Evolutionary conservation across 345 rosid genomes (phyloP).

Genomic region (Bruguiera gymnorhiza): DNA sequence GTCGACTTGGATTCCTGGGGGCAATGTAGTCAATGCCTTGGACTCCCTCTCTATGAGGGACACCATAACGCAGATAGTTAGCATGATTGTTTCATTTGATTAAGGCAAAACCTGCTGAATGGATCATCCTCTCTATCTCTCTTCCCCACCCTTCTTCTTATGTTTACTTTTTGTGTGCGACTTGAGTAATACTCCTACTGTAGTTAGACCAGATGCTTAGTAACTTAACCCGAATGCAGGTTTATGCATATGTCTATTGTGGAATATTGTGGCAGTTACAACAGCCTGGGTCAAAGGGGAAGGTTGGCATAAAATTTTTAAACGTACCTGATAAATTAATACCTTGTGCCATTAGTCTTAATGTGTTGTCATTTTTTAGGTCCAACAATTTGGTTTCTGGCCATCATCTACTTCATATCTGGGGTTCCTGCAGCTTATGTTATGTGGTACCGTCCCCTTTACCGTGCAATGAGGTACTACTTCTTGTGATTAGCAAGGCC

Average conservation of each 20-base stretch:
- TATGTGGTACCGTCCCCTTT: constrained; percentile 93
- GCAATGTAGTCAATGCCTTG: not conserved
- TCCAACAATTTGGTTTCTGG: constrained; percentile 90
- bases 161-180: not conserved
- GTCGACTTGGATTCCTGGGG: not conserved
- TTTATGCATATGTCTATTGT: constrained; percentile 62
- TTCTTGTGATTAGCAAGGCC: not conserved
- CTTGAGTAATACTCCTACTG: not conserved
- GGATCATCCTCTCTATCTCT: not conserved
- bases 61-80: not conserved
- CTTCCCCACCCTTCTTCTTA: not conserved
- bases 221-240: constrained; percentile 49
- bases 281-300: constrained; percentile 88
- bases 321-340: constrained; percentile 6
- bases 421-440: constrained; percentile 92
- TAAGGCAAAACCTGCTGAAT: not conserved
- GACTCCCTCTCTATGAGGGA: constrained; percentile 2
- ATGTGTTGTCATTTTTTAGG: constrained; percentile 39
- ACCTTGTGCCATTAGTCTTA: constrained; percentile 17
- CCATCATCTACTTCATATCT: constrained; percentile 79
- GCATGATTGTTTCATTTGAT: not conserved
- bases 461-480: constrained; percentile 89
- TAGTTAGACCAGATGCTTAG: constrained; percentile 2
- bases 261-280: constrained; percentile 89
- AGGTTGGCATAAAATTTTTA: constrained; percentile 41